Conservation (phyloP, 371 early-diverging fungal genomes). For the Chytridium lagenaria region DNA sequence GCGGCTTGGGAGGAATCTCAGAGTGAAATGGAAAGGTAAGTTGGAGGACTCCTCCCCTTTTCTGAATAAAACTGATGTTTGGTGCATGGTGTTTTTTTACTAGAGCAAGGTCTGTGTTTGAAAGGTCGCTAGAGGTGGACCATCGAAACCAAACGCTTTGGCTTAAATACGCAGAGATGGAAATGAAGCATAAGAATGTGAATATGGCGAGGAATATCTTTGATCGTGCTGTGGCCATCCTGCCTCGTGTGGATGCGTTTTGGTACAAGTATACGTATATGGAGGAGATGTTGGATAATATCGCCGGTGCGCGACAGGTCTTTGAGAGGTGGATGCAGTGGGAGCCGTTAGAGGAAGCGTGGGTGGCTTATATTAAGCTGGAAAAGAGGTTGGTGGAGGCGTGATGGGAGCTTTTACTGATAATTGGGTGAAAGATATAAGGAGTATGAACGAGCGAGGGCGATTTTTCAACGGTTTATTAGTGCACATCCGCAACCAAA, state of each 20-base stretch:
- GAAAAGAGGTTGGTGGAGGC: conserved; percentile 68
- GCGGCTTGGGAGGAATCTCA: conserved; percentile 95
- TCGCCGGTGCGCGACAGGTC: conserved; percentile 86
- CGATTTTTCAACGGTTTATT: conserved; percentile 85
- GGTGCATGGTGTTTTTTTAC: background rate
- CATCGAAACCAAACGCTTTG: conserved; percentile 84
- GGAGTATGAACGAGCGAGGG: conserved; percentile 83
- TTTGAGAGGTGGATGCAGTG: conserved; percentile 99
- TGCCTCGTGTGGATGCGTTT: conserved; percentile 94
- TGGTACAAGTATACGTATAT: conserved; percentile 98
- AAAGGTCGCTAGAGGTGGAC: conserved; percentile 92
- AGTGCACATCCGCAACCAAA: conserved; percentile 90
- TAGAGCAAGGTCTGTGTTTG: conserved; percentile 89
- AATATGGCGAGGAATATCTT: conserved; percentile 90
- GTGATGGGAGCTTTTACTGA: background rate
- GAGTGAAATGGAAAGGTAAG: conserved; percentile 73
- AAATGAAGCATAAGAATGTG: conserved; percentile 93
- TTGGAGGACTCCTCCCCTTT: background rate
- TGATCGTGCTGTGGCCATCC: conserved; percentile 86
- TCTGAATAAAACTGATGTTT: background rate
- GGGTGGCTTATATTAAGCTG: conserved; percentile 93
- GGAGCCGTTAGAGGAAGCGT: conserved; percentile 93
- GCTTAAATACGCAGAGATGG: conserved; percentile 95
- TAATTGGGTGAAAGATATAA: conserved; percentile 57
- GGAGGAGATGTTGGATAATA: conserved; percentile 95